Base-by-base conservation (phyloP, 2,329 filamentous ascomycete species). In the Tolypocladium ovalisporum region DNA sequence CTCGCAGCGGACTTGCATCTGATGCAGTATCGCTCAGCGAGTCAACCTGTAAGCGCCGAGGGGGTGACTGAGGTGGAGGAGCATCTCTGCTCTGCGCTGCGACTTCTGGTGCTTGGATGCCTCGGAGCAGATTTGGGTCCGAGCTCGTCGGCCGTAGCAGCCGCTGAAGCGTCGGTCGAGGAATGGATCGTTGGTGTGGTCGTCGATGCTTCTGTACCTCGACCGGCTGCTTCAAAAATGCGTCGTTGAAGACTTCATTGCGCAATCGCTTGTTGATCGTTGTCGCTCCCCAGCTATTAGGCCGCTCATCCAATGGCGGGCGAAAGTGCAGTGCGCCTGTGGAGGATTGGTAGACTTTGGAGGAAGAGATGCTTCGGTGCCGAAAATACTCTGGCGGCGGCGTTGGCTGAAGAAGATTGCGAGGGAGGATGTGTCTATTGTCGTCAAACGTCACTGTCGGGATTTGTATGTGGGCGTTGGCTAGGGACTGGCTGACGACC, bases 361-460 rank as follows among this genome's bases (percentile, higher is more conserved):
- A 54, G 7, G 65, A 65, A 37, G 71, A 72, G 15, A 67, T 65
- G 52, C 70, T 73, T 42, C 69, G 65, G 27, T 70, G 70, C 24
- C 71, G 66, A 34, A 65, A 63, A 34, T 63, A 63, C 4, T 69
- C 68, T 6, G 68, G 65, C 9, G 71, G 68, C 4, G 72, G 67
- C 35, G 84, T 78, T 22, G 86, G 79, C 56, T 85, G 83, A 54
- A 97, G 87, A 34, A 97, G 79, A 65, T 89, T 89, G 52, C 90
- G 85, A 1, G 93, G 93, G 47, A 97, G 85, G 58, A 97, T 96
- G 68, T 97, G 93, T 62, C 88, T 84, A 68, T 97, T 97, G 69
- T 97, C 92, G 66, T 93, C 89, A 60, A 97, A 90, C 0, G 94
- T 90, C 52, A 97, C 93, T 44, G 94, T 93, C 2, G 93, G 92